These are phyloP conservation scores for Telfairia occidentalis DNA, from an alignment of 331 rosid species.

Conservation along the genomic window DNA sequence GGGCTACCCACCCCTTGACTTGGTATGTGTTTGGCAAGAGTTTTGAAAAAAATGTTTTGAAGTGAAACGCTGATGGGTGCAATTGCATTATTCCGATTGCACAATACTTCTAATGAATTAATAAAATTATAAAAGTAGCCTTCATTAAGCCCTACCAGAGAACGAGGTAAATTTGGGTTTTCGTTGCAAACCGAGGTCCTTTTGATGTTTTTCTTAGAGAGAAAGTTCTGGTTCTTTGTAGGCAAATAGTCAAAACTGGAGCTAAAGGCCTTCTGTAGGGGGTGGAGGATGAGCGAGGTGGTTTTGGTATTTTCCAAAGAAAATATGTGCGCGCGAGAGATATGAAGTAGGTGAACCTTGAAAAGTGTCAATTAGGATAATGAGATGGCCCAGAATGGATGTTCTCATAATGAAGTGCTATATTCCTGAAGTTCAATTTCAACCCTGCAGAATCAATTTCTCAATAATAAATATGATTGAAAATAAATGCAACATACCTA, in stretches of 20 bases:
- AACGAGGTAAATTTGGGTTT: background rate
- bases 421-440: background rate
- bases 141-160: background rate
- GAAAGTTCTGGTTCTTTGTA: background rate
- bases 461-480: background rate
- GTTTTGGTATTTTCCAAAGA: background rate
- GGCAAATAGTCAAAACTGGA: background rate
- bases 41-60: too few species aligned
- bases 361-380: too few species aligned
- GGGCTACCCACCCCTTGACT: background rate
- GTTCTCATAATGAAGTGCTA: background rate
- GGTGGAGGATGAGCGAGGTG: background rate
- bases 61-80: too few species aligned
- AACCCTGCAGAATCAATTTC: background rate
- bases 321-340: too few species aligned
- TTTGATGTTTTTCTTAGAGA: background rate
- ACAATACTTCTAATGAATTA: background rate
- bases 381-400: too few species aligned
- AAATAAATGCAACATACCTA: background rate
- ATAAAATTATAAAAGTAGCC: background rate
- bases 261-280: background rate
- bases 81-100: background rate
- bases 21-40: too few species aligned
- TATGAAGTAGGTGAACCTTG: too few species aligned
- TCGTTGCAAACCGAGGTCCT: background rate